Evolutionary conservation across 2,329 filamentous ascomycete genomes (phyloP), one percentile per base, ranked within the genome.

Genomic region (Monosporascus sp.): DNA sequence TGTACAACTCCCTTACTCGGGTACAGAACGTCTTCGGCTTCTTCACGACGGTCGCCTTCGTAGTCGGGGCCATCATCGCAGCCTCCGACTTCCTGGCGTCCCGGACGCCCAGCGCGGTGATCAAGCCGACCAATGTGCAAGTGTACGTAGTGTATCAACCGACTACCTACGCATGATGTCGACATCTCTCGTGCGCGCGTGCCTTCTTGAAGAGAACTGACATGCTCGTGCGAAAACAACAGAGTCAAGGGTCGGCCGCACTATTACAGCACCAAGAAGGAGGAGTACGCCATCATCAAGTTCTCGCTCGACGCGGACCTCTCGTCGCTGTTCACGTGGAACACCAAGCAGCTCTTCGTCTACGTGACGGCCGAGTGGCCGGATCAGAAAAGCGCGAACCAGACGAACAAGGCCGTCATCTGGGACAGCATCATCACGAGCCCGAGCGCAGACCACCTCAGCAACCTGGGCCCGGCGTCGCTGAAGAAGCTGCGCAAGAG

Each of bases 311-410:
- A 96, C 66, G 88, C 92, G 50, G 93, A 99, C 74, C 82, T 99
- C 55, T 88, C 85, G 55, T 87, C 87, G 44, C 89, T 99, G 63
- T 97, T 97, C 81, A 96, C 89, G 67, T 99, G 93, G 94, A 99
- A 99, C 79, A 99, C 95, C 20, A 99, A 99, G 73, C 90, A 97
- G 74, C 76, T 99, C 65, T 99, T 97, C 74, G 85, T 97, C 70
- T 99, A 96, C 76, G 85, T 99, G 54, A 93, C 90, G 52, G 93
- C 93, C 51, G 86, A 85, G 63, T 87, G 84, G 84, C 75, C 78
- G 25, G 63, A 65, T 44, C 27, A 61, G 53, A 74, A 73, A 60
- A 68, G 63, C 52, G 75, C 39, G 48, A 64, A 70, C 63, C 63
- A 70, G 53, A 66, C 74, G 57, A 87, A 87, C 72, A 81, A 91